A percentile compares a stretch with the other conserved stretches of the same genome.
phyloP scores from a whole-genome alignment of 352 stramenopile species.

The Pythium insidiosum region DNA sequence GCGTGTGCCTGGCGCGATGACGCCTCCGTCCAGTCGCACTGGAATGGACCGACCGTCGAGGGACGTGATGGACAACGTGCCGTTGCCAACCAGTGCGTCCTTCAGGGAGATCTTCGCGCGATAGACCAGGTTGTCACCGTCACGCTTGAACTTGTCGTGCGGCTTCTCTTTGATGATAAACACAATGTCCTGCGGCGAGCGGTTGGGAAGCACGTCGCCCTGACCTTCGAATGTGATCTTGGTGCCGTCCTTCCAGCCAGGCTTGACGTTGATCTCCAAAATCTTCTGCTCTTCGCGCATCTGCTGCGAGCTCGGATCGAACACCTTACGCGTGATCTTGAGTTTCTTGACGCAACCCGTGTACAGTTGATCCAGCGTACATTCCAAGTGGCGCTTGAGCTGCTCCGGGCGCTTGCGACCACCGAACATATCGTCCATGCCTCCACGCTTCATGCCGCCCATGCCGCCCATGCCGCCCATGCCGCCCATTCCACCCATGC shows the following conservation, averaged over 20 bases:
- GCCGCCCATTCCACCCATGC: conserved; percentile 34
- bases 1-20: conserved; percentile 90
- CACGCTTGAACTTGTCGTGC: conserved; percentile 90
- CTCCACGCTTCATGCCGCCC: conserved; percentile 17
- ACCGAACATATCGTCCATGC: conserved; percentile 45
- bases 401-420: conserved; percentile 31
- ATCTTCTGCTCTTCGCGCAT: conserved; percentile 93
- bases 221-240: conserved; percentile 95
- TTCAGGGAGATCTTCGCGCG: conserved; percentile 94
- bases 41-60: conserved; percentile 90
- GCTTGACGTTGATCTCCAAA: conserved; percentile 93
- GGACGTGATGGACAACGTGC: conserved; percentile 88
- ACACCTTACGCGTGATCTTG: conserved; percentile 93
- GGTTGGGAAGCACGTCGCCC: conserved; percentile 84
- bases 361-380: conserved; percentile 88
- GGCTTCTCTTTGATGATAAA: conserved; percentile 91
- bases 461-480: conserved; percentile 25
- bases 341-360: conserved; percentile 85
- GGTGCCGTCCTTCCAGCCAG: conserved; percentile 96
- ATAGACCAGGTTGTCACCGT: conserved; percentile 93
- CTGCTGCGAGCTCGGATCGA: conserved; percentile 63
- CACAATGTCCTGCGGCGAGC: conserved; percentile 92
- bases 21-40: conserved; percentile 77
- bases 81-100: conserved; percentile 90
- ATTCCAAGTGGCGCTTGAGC: conserved; percentile 85